phyloP scores from a whole-genome alignment of 495 filamentous ascomycete species.

The Hypoxylon trugodes region DNA sequence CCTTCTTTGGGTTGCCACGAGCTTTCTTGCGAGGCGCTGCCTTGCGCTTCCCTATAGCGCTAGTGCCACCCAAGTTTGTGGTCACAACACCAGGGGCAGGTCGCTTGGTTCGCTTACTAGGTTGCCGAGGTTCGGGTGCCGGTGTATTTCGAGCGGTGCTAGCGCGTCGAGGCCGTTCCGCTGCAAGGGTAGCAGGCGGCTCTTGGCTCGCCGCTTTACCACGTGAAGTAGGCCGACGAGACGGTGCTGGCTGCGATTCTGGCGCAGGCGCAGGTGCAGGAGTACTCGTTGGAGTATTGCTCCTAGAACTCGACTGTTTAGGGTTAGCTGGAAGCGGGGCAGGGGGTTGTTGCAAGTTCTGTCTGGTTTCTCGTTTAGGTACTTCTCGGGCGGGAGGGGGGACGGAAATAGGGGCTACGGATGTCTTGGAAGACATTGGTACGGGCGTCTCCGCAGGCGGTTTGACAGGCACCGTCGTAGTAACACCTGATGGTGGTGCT shows the following conservation, averaged over 20 bases:
- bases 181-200: conserved; percentile 54
- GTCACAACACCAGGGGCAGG: conserved; percentile 81
- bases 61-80: conserved; percentile 72
- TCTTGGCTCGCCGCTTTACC: conserved; percentile 61
- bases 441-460: conserved; percentile 43
- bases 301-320: conserved; percentile 40
- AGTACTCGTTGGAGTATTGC: conserved; percentile 27
- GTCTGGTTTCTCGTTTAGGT: conserved; percentile 44
- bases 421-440: conserved; percentile 52
- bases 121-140: conserved; percentile 56
- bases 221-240: conserved; percentile 55
- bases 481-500: conserved; percentile 34
- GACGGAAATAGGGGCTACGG: conserved; percentile 63
- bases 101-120: conserved; percentile 66
- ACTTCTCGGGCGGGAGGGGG: conserved; percentile 58
- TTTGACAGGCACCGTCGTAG: conserved; percentile 40
- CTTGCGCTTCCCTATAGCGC: conserved; percentile 80
- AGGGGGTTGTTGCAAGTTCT: conserved; percentile 44
- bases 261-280: conserved; percentile 31
- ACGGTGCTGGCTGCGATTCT: conserved; percentile 21
- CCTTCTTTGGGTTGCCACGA: conserved; percentile 59
- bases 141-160: conserved; percentile 67
- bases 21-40: conserved; percentile 75
- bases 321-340: conserved; percentile 43
- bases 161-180: conserved; percentile 62